phyloP scores from a whole-genome alignment of 2,329 filamentous ascomycete species.

The Endocalyx cinctus region DNA sequence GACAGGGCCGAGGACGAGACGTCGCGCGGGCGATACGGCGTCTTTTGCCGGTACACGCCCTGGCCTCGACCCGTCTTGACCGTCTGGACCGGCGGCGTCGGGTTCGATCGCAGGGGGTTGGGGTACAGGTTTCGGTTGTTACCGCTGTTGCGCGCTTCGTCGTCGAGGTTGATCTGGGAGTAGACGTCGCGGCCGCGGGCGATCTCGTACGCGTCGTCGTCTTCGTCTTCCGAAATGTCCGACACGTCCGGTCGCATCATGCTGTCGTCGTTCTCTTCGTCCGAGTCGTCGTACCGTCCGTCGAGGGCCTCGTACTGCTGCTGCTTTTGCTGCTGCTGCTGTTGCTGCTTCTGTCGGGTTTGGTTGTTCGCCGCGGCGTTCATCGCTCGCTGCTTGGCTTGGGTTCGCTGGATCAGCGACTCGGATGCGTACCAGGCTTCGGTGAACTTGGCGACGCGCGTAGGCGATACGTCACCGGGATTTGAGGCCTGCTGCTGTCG shows the following conservation, averaged over 20 bases:
- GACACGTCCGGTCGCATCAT: too few relatives aligned
- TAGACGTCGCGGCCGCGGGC: constrained; percentile 12
- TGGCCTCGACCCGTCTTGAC: too few relatives aligned
- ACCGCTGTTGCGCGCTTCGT: constrained; percentile 21
- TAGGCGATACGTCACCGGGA: constrained; percentile 26
- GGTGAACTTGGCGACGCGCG: constrained; percentile 43
- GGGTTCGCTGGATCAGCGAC: constrained; percentile 49
- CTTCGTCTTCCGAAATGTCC: constrained; percentile 8
- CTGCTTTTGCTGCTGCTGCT: constrained; percentile 2
- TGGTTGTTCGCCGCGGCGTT: constrained; percentile 29
- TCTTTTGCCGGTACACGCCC: constrained; percentile 26
- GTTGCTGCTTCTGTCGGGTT: constrained; percentile 6
- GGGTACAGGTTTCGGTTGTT: constrained; percentile 33
- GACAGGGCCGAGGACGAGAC: constrained; percentile 25
- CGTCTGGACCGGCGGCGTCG: constrained; percentile 24
- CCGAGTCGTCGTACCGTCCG: constrained; percentile 37
- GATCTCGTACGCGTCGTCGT: constrained; percentile 22
- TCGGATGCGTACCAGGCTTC: constrained; percentile 53
- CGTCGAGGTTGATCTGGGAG: constrained; percentile 27
- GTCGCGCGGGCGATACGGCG: constrained; percentile 22
- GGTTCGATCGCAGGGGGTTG: constrained; percentile 52
- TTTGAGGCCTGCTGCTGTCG: too few relatives aligned
- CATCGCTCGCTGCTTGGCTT: constrained; percentile 44
- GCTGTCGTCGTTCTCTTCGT: constrained; percentile 15
- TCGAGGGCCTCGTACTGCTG: constrained; percentile 41